Evolutionary conservation across 2,329 filamentous ascomycete species (phyloP), one percentile per base, ranked within the genome.

Genomic region (Annulohypoxylon truncatum): DNA sequence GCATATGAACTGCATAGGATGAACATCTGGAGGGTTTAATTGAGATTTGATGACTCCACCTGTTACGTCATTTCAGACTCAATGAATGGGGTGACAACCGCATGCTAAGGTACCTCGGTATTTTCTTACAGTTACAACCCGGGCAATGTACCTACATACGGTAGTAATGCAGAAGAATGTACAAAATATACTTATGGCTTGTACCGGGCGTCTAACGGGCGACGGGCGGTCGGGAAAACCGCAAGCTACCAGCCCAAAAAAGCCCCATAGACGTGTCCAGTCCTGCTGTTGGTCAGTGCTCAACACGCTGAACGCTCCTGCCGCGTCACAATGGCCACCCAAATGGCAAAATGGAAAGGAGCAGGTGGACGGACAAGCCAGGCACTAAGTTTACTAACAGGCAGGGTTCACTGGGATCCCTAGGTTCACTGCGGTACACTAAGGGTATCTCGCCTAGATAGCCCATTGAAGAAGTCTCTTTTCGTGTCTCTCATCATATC

Each of bases 281-380:
- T 42, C 38, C 15, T 42, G 38, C 38, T 20, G 38, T 42, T 42
- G 38, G 38, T 42, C 38, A 42, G 38, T 42, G 38, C 38, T 20
- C 38, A 42, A 42, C 38, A 65, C 55, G 51, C 58, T 61, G 38
- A 22, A 20, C 15, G 38, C 38, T 61, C 40, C 55, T 69, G 68
- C 66, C 69, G 69, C 69, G 69, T 71, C 69, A 71, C 67, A 68
- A 62, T 69, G 61, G 69, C 67, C 69, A 71, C 63, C 63, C 35
- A 26, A 48, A 57, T 35, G 28, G 46, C 24, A 61, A 64, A 44
- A 50, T 33, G 26, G 42, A 46, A 58, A 29, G 29, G 57, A 61
- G 52, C 40, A 52, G 24, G 63, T 54, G 52, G 50, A 58, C 47
- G 29, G 53, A n/a, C 12, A 31, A 33, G 40, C 53, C 40, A 56